Evolutionary conservation across 2,329 filamentous ascomycete genomes (phyloP).

Genomic region (Arthrinium puccinioides): DNA sequence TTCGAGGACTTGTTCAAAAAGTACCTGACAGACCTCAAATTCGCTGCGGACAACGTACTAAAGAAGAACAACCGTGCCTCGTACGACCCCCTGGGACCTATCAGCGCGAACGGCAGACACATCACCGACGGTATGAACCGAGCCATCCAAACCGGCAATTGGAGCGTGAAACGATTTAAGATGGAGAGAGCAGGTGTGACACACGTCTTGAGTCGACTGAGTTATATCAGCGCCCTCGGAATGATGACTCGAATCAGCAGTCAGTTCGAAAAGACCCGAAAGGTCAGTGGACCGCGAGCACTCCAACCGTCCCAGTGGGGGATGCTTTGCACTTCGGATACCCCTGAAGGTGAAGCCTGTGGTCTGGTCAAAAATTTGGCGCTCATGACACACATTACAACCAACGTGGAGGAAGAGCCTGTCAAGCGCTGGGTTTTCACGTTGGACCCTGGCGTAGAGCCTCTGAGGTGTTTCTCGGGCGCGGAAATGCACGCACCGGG

Average conservation of each 20-base stretch:
- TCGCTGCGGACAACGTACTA: constrained; percentile 89
- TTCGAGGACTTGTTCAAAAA: constrained; percentile 99
- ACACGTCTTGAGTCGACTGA: constrained; percentile 88
- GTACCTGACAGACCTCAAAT: constrained; percentile 81
- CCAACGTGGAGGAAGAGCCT: constrained; percentile 86
- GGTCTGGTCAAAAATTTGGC: constrained; percentile 97
- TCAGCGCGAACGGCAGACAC: constrained; percentile 75
- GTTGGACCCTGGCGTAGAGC: constrained; percentile 76
- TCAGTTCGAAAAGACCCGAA: constrained; percentile 98
- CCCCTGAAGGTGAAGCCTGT: constrained; percentile 96
- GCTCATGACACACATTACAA: constrained; percentile 98
- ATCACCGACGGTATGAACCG: constrained; percentile 93
- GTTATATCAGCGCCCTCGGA: constrained; percentile 91
- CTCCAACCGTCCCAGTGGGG: constrained; percentile 96
- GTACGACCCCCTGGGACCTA: constrained; percentile 79
- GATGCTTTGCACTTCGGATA: constrained; percentile 96
- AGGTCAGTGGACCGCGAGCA: constrained; percentile 91
- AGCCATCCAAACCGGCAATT: constrained; percentile 95
- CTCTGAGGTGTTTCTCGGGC: constrained; percentile 63
- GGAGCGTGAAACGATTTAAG: constrained; percentile 95
- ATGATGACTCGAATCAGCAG: constrained; percentile 99
- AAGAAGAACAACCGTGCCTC: constrained; percentile 89
- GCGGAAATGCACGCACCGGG: constrained; percentile 80
- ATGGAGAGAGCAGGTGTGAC: constrained; percentile 98
- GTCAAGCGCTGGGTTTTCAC: constrained; percentile 82